Evolutionary conservation across 306 rosid species (phyloP), one percentile per base, ranked within the genome.

Genomic region (Senna siamea): DNA sequence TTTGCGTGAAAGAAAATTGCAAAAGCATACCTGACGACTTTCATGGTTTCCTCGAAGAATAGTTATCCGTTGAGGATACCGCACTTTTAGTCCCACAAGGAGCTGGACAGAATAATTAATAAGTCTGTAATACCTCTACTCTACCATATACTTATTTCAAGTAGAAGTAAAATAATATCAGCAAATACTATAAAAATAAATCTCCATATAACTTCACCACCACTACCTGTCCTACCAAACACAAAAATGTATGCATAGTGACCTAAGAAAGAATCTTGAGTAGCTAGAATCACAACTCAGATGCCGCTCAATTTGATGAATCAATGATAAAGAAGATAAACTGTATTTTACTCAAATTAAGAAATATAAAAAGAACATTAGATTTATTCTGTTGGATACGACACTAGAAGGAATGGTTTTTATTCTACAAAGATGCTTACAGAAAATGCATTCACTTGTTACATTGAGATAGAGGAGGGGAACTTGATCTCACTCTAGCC

Each of bases 41-140:
- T 95, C 99, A 72, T 95, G 99, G 83, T 95, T 95, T 83, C 99
- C 99, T 76, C 99, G 87, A 80, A 95, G 99, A 86, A 95, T 95
- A 60, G 99, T 92, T 65, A 95, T 92, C 18, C 99, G 94, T 73
- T 95, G 99, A 78, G 88, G 90, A 87, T 88, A 90, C 44, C 97
- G 87, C 62, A 95, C 99, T 87, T 95, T 95, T 75, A 95, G 76
- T 72, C 97, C 97, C 80, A 95, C 99, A 40, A 95, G 87, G 44
- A 95, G 96, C 99, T 95, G 93, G 55, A 87, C 19, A 66, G 62
- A 83, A 59, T 34, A 76, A 78, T 75, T 43, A 82, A 72, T 84
- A 51, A 83, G 82, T 37, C 48, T 17, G 44, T 28, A 40, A 30
- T 6, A 40, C 26, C 14, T 18, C 26, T 63, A 11, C 67, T 71